These are phyloP conservation scores for Pseudocercospora macadamiae DNA, from an alignment of 2,329 filamentous ascomycete genomes.

Conservation along the genomic window DNA sequence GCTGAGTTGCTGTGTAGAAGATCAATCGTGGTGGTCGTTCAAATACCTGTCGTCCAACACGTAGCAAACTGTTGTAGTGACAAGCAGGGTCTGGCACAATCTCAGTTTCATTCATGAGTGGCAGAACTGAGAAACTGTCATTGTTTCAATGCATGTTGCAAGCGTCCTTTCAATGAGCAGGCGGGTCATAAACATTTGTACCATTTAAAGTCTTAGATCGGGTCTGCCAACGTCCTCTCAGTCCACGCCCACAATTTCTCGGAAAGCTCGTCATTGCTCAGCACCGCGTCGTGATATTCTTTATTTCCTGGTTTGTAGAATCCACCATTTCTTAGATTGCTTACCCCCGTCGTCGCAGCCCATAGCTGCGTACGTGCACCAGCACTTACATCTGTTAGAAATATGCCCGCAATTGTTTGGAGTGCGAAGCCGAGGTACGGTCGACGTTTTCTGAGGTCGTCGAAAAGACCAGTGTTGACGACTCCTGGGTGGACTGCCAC, in stretches of 20 bases:
- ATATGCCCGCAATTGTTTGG: neutral
- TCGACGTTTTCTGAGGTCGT: neutral
- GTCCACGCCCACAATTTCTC: neutral
- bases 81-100: too few relatives aligned
- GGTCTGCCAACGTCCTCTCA: neutral
- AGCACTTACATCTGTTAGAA: conserved; percentile 16
- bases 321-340: conserved; percentile 25
- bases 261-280: neutral
- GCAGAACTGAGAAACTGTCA: too few relatives aligned
- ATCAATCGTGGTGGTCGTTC: too few relatives aligned
- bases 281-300: neutral
- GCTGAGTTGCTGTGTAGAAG: too few relatives aligned
- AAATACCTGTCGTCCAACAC: too few relatives aligned
- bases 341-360: conserved; percentile 24
- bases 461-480: conserved; percentile 49
- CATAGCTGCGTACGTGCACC: conserved; percentile 31
- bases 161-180: too few relatives aligned
- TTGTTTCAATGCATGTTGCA: too few relatives aligned
- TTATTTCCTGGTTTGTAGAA: conserved; percentile 38
- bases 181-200: too few relatives aligned
- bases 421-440: conserved; percentile 2
- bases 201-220: too few relatives aligned
- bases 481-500: conserved; percentile 55
- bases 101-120: too few relatives aligned
- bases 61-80: too few relatives aligned